phyloP scores from a whole-genome alignment of 2,329 filamentous ascomycete genomes.

The Raffaelea arxii region DNA sequence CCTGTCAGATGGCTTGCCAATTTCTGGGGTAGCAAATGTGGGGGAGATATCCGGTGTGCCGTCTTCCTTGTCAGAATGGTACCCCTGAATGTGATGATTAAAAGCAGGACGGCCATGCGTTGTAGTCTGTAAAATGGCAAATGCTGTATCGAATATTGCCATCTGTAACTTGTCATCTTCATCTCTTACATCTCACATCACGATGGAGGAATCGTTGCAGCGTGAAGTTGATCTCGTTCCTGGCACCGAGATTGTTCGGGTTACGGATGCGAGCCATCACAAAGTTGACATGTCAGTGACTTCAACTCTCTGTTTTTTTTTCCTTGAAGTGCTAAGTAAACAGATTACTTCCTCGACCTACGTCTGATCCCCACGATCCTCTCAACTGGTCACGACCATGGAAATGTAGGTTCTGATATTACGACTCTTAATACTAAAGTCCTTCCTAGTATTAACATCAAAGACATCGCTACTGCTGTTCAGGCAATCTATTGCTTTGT shows the following conservation, averaged over 20 bases:
- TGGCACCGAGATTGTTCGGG: constrained; percentile 19
- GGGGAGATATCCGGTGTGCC: too few species aligned
- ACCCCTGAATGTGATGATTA: too few species aligned
- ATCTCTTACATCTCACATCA: too few species aligned
- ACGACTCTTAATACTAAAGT: too few species aligned
- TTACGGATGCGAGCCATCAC: constrained; percentile 52
- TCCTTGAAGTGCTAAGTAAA: constrained; percentile 20
- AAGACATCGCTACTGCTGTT: constrained; percentile 26
- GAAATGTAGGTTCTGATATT: constrained; percentile 22
- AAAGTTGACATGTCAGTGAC: constrained; percentile 35
- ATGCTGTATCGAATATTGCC: too few species aligned
- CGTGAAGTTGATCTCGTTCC: constrained; percentile 15
- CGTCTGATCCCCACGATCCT: constrained; percentile 33
- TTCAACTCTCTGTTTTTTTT: background rate
- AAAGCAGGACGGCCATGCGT: too few species aligned
- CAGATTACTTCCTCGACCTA: constrained; percentile 31
- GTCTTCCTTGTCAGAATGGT: too few species aligned
- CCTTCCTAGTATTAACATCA: constrained; percentile 26
- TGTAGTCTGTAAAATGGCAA: too few species aligned
- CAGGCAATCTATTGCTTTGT: constrained; percentile 44
- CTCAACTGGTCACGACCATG: constrained; percentile 32
- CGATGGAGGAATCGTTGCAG: background rate
- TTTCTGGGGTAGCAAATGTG: too few species aligned
- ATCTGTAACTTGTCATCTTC: too few species aligned
- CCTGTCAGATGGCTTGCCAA: too few species aligned